A percentile compares a stretch with the other conserved stretches of the same genome.
Conservation (phyloP, 345 rosid genomes). For the Pugionium dolabratum region DNA sequence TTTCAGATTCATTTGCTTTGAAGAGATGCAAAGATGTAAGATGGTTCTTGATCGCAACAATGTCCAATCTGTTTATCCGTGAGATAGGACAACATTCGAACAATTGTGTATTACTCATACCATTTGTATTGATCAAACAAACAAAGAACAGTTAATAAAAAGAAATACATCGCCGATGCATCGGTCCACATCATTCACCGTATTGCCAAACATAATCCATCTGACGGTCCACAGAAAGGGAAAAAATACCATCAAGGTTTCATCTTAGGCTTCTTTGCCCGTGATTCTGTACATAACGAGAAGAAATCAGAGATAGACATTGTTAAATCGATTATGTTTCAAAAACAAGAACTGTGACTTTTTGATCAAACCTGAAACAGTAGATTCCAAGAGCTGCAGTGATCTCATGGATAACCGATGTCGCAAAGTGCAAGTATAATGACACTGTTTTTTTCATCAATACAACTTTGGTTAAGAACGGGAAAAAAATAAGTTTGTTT, state of each 20-base stretch:
- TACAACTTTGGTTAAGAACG: background rate
- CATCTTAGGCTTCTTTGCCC: constrained; percentile 82
- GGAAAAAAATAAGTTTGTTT: background rate
- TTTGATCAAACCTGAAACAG: constrained; percentile 74
- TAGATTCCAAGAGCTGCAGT: constrained; percentile 86
- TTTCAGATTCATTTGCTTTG: constrained; percentile 22
- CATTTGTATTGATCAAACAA: too few relatives aligned
- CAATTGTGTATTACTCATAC: too few relatives aligned
- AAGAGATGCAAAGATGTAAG: constrained; percentile 29
- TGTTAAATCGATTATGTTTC: background rate
- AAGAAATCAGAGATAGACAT: constrained; percentile 5
- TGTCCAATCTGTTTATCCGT: constrained; percentile 7
- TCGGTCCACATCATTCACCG: constrained; percentile 16
- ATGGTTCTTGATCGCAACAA: constrained; percentile 15
- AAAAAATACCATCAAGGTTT: constrained; percentile 4
- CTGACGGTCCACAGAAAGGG: constrained; percentile 5
- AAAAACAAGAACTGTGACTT: background rate
- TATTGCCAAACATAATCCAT: background rate
- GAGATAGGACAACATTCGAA: background rate
- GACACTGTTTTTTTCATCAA: constrained; percentile 48
- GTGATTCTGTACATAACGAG: constrained; percentile 66
- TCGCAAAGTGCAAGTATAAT: constrained; percentile 85
- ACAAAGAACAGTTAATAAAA: constrained; percentile 25
- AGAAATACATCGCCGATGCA: constrained; percentile 24
- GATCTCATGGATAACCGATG: constrained; percentile 91